A percentile compares a stretch with the other conserved stretches of the same genome.
Evolutionary conservation across 2,329 filamentous ascomycete genomes (phyloP).

Genomic region (Ascosphaera pollenicola): DNA sequence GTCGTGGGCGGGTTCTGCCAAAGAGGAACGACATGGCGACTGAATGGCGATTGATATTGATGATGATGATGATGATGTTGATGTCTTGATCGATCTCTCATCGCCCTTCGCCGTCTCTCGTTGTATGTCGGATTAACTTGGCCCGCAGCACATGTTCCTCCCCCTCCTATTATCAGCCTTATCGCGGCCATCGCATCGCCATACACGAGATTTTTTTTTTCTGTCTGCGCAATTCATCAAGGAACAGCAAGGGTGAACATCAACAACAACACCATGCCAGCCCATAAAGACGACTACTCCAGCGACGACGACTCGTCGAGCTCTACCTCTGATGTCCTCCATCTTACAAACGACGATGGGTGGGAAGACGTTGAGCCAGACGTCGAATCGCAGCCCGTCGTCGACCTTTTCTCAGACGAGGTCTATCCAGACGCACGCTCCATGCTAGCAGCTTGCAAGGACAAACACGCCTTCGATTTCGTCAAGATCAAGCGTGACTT

Average conservation of each 20-base stretch:
- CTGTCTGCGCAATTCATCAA: too few species aligned
- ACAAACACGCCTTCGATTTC: constrained; percentile 46
- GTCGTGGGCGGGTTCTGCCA: constrained; percentile 37
- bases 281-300: constrained; percentile 2
- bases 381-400: constrained; percentile 35
- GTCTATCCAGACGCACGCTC: constrained; percentile 39
- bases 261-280: too few species aligned
- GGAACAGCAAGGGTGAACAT: too few species aligned
- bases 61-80: not conserved
- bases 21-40: constrained; percentile 47
- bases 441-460: constrained; percentile 48
- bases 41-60: not conserved
- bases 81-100: not conserved
- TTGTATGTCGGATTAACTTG: too few species aligned
- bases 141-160: too few species aligned
- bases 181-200: too few species aligned
- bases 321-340: constrained; percentile 12
- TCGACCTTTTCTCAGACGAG: constrained; percentile 45
- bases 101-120: too few species aligned
- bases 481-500: constrained; percentile 32
- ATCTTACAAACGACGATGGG: constrained; percentile 28
- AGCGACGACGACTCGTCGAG: constrained; percentile 4
- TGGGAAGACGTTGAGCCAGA: constrained; percentile 42
- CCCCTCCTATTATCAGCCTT: too few species aligned
- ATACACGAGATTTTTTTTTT: too few species aligned